phyloP scores from a whole-genome alignment of 192 early-diverging fungal genomes.

The Neocallimastix lanati region DNA sequence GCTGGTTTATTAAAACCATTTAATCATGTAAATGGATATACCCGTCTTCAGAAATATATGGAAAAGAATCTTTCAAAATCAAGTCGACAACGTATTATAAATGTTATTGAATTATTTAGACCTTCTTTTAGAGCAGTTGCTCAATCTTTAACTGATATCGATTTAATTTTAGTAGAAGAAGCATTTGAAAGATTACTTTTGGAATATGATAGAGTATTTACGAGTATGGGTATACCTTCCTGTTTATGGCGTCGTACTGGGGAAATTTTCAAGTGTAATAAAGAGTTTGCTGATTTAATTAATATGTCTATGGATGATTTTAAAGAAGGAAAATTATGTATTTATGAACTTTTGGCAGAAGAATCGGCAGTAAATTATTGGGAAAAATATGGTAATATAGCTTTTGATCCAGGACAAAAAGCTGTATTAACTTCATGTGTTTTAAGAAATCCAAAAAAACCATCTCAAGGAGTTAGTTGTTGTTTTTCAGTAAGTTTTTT shows the following conservation, averaged over 20 bases:
- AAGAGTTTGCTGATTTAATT: constrained; percentile 79
- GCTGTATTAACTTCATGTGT: constrained; percentile 87
- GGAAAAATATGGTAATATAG: constrained; percentile 97
- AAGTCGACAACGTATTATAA: constrained; percentile 59
- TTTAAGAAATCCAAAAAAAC: constrained; percentile 23
- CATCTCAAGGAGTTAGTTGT: constrained; percentile 25
- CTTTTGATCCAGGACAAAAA: constrained; percentile 90
- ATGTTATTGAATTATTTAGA: constrained; percentile 73
- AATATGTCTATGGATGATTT: constrained; percentile 66
- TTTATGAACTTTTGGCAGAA: constrained; percentile 72
- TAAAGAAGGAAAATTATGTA: constrained; percentile 41
- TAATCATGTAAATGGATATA: constrained; percentile 85
- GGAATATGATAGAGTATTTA: constrained; percentile 90
- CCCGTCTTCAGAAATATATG: constrained; percentile 78
- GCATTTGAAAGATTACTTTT: constrained; percentile 83
- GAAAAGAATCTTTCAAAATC: constrained; percentile 58
- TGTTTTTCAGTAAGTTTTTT: neutral
- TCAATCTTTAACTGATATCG: constrained; percentile 77
- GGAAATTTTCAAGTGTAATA: constrained; percentile 90
- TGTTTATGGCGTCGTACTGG: constrained; percentile 91
- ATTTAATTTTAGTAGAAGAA: constrained; percentile 87
- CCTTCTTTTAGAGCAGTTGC: constrained; percentile 76
- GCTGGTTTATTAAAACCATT: constrained; percentile 91
- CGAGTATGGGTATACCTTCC: constrained; percentile 81
- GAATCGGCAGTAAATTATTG: constrained; percentile 92